Percentiles rank a stretch among this genome's conserved stretches.
Conservation (phyloP, 305 asterid genomes). For the Ilex paraguariensis region DNA sequence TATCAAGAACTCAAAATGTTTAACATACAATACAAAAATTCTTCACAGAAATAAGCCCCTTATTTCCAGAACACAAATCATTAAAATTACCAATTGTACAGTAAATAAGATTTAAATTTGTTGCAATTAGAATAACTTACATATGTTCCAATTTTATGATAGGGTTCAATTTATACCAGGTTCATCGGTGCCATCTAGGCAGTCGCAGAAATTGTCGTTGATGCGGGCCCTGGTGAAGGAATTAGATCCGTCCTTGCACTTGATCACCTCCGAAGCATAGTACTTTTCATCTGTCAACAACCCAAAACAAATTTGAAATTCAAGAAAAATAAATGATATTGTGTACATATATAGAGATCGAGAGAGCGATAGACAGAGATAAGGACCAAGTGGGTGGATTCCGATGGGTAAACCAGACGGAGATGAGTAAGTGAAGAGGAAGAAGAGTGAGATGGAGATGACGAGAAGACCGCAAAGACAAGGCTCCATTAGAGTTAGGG, state of each 20-base stretch:
- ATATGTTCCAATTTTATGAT: too few species aligned
- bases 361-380: constrained; percentile 1
- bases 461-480: constrained; percentile 19
- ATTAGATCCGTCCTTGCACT: constrained; percentile 81
- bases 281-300: constrained; percentile 53
- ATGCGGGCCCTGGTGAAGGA: constrained; percentile 65
- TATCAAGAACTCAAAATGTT: too few species aligned
- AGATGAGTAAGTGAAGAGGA: constrained; percentile 31
- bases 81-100: not conserved
- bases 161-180: constrained; percentile 42
- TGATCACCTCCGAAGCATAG: constrained; percentile 52
- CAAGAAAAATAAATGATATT: not conserved
- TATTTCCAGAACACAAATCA: not conserved
- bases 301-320: not conserved
- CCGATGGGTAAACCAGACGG: constrained; percentile 37
- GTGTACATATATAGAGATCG: not conserved
- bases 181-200: constrained; percentile 86
- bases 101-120: not conserved
- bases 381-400: constrained; percentile 67
- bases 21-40: too few species aligned
- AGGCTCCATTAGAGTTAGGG: constrained; percentile 18
- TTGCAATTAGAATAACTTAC: not conserved
- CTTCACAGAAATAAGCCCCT: not conserved
- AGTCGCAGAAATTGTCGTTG: constrained; percentile 85
- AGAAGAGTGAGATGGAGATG: constrained; percentile 19